phyloP scores from a whole-genome alignment of 2,329 filamentous ascomycete species.

The Aureobasidium lini region DNA sequence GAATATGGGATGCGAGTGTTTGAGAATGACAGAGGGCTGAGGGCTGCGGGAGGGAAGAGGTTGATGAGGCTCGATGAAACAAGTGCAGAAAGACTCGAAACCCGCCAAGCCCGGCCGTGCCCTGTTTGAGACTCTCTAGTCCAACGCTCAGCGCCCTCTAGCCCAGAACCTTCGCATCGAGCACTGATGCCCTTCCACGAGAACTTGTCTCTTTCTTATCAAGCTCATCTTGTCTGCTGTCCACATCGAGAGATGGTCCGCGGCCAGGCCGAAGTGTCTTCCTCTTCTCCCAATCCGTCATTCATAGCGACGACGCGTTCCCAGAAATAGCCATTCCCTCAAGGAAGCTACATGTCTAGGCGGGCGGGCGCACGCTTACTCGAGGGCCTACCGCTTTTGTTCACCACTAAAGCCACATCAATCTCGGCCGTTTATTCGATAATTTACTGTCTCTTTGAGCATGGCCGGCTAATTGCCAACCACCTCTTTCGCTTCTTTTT shows the following conservation, averaged over 20 bases:
- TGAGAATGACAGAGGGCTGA: conserved; percentile 12
- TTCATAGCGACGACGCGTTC: background rate
- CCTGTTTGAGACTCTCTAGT: conserved; percentile 10
- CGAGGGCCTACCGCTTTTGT: conserved; percentile 9
- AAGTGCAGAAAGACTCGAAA: conserved; percentile 12
- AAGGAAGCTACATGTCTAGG: background rate
- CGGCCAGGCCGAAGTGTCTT: background rate
- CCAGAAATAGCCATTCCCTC: background rate
- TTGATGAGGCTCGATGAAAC: conserved; percentile 14
- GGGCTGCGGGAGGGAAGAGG: conserved; percentile 9
- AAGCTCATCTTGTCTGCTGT: background rate
- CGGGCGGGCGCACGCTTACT: background rate
- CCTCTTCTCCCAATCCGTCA: background rate
- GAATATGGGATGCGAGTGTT: conserved; percentile 3
- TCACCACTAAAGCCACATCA: conserved; percentile 5
- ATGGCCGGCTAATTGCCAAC: background rate
- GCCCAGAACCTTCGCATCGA: background rate
- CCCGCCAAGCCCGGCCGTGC: conserved; percentile 10
- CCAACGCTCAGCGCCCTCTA: conserved; percentile 1
- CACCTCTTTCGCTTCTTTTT: background rate
- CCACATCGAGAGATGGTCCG: background rate
- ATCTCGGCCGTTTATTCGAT: conserved; percentile 14
- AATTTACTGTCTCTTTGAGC: background rate
- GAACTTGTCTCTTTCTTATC: background rate
- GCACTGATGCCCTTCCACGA: background rate